Conservation (phyloP, 148 eudicot genomes). For the Euryodendron excelsum region DNA sequence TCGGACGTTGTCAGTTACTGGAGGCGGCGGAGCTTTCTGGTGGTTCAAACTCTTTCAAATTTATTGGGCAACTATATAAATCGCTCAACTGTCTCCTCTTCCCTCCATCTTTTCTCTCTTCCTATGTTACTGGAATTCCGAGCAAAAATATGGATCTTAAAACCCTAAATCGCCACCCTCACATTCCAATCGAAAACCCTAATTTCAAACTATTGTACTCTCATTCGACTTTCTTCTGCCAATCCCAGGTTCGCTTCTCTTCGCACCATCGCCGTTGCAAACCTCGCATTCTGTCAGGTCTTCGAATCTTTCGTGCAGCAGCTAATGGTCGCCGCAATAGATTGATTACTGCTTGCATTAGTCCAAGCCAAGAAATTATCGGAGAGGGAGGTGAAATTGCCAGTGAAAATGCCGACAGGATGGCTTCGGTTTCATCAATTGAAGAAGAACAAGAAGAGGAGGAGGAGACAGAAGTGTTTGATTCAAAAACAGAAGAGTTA, state of each 20-base stretch:
- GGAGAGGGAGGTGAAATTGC: conserved; percentile 16
- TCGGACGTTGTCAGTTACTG: not conserved
- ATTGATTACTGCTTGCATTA: conserved; percentile 25
- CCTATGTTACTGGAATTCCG: not conserved
- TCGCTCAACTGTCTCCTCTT: not conserved
- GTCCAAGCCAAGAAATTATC: conserved; percentile 26
- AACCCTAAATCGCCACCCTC: conserved; percentile 17
- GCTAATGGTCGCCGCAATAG: not conserved
- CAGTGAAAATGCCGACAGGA: not conserved
- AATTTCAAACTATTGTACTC: conserved; percentile 4
- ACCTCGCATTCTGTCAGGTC: not conserved
- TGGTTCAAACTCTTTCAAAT: not conserved
- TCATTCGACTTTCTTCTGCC: not conserved
- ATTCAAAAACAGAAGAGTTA: conserved; percentile 27
- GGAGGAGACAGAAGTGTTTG: conserved; percentile 14
- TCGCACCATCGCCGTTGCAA: not conserved
- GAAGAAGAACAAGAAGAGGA: no score
- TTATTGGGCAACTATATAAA: not conserved
- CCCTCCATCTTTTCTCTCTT: not conserved
- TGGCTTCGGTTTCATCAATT: conserved; percentile 9
- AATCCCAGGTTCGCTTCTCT: conserved; percentile 5
- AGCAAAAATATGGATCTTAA: conserved; percentile 15
- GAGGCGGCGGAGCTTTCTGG: not conserved
- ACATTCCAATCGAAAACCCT: not conserved
- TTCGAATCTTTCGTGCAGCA: not conserved